Evolutionary conservation across 2,329 filamentous ascomycete species (phyloP).

Genomic region (Fusarium tjaetaba): DNA sequence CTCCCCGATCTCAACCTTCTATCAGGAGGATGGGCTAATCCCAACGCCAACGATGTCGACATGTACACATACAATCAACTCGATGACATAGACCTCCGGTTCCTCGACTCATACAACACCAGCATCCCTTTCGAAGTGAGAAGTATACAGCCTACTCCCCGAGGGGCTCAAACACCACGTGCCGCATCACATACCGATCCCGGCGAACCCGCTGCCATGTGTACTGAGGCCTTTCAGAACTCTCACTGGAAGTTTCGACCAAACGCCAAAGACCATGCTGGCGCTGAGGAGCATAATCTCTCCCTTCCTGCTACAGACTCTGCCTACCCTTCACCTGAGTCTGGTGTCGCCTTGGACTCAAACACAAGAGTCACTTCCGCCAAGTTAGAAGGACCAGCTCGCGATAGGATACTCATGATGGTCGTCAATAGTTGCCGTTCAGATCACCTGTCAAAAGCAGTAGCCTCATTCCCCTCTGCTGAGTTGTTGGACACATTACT

Average conservation of each 20-base stretch:
- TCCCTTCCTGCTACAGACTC: constrained; percentile 38
- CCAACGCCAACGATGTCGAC: background rate
- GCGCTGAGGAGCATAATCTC: constrained; percentile 47
- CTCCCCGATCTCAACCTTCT: constrained; percentile 37
- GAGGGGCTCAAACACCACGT: constrained; percentile 20
- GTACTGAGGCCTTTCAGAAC: constrained; percentile 40
- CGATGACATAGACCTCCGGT: constrained; percentile 46
- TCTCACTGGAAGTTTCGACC: constrained; percentile 47
- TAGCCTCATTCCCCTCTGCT: constrained; percentile 52
- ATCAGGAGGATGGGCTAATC: constrained; percentile 17
- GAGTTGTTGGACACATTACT: constrained; percentile 52
- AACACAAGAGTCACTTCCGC: constrained; percentile 35
- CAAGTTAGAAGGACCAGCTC: constrained; percentile 28
- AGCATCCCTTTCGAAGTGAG: constrained; percentile 44
- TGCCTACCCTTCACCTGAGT: constrained; percentile 39
- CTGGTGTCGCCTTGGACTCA: constrained; percentile 27
- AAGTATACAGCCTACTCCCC: constrained; percentile 10
- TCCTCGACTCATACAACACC: constrained; percentile 47
- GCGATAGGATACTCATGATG: constrained; percentile 46
- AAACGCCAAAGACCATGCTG: constrained; percentile 44
- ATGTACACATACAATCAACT: constrained; percentile 40
- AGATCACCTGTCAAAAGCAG: constrained; percentile 40
- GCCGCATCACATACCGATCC: constrained; percentile 9
- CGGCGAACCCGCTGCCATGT: constrained; percentile 30
- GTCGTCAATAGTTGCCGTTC: constrained; percentile 43